Evolutionary conservation across 2,329 filamentous ascomycete species (phyloP).

Genomic region (Tricladium varicosporioides): DNA sequence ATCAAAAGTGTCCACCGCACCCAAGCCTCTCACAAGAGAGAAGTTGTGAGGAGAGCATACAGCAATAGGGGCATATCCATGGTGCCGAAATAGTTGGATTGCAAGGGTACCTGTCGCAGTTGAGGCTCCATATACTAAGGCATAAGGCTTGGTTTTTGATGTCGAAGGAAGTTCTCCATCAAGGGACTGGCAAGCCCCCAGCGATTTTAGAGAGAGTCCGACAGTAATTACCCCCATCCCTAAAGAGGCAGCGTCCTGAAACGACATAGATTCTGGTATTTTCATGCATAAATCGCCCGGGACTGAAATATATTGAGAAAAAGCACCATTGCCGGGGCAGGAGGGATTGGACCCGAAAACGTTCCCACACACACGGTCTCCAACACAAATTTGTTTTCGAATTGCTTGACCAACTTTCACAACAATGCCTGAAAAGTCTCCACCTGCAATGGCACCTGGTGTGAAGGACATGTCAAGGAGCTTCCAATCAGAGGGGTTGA

Average conservation of each 20-base stretch:
- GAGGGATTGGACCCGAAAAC: neutral
- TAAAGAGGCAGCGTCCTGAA: neutral
- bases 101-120: slow-evolving; percentile 27
- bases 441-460: neutral
- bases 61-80: slow-evolving; percentile 23
- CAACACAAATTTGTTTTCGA: neutral
- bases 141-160: neutral
- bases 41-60: slow-evolving; percentile 38
- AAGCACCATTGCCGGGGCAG: neutral
- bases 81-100: neutral
- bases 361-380: neutral
- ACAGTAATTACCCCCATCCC: neutral
- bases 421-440: neutral
- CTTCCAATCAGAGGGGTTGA: neutral
- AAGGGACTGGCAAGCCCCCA: too few species aligned
- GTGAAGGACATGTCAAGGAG: neutral
- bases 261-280: neutral
- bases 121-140: slow-evolving; percentile 30
- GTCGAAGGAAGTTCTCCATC: too few species aligned
- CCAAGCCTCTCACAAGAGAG: slow-evolving; percentile 36
- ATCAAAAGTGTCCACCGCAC: slow-evolving; percentile 42
- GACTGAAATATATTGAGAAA: neutral
- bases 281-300: neutral
- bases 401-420: neutral
- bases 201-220: neutral